A percentile compares a stretch with the other conserved stretches of the same genome.
phyloP scores from a whole-genome alignment of 2,329 filamentous ascomycete species.

The Microdochium paspali region DNA sequence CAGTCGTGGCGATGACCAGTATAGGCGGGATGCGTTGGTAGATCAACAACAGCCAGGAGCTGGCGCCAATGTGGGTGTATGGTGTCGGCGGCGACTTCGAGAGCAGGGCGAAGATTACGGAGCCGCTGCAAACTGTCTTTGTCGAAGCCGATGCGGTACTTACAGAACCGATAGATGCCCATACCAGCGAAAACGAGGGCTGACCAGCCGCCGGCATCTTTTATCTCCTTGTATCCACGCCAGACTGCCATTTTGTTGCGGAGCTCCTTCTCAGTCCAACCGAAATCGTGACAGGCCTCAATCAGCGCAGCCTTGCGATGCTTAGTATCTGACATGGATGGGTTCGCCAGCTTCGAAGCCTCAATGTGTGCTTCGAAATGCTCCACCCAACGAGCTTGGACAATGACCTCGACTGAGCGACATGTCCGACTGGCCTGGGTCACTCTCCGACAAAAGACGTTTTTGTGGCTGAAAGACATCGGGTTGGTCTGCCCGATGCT shows the following conservation, averaged over 20 bases:
- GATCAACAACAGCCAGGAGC: conserved; percentile 35
- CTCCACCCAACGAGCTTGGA: conserved; percentile 47
- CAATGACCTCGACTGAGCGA: conserved; percentile 47
- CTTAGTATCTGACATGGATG: conserved; percentile 31
- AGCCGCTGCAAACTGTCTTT: conserved; percentile 38
- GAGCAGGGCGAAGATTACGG: conserved; percentile 29
- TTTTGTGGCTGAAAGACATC: conserved; percentile 18
- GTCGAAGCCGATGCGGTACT: conserved; percentile 45
- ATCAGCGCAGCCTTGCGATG: conserved; percentile 40
- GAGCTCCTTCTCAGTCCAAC: conserved; percentile 47
- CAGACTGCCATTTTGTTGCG: conserved; percentile 40
- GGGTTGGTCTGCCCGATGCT: conserved; percentile 2
- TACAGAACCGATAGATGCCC: conserved; percentile 51
- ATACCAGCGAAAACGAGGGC: conserved; percentile 46
- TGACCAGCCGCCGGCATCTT: conserved; percentile 45
- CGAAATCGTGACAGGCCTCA: conserved; percentile 42
- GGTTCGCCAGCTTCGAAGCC: conserved; percentile 25
- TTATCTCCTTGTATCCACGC: conserved; percentile 50
- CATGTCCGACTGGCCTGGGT: conserved; percentile 37
- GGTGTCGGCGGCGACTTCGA: conserved; percentile 44
- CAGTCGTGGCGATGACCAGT: conserved; percentile 41
- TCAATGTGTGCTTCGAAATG: conserved; percentile 41
- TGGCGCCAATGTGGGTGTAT: conserved; percentile 44
- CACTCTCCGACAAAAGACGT: conserved; percentile 20
- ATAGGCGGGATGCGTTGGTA: conserved; percentile 27